Evolutionary conservation across 345 rosid genomes (phyloP), one percentile per base, ranked within the genome.

Genomic region (Hypericum androsaemum): DNA sequence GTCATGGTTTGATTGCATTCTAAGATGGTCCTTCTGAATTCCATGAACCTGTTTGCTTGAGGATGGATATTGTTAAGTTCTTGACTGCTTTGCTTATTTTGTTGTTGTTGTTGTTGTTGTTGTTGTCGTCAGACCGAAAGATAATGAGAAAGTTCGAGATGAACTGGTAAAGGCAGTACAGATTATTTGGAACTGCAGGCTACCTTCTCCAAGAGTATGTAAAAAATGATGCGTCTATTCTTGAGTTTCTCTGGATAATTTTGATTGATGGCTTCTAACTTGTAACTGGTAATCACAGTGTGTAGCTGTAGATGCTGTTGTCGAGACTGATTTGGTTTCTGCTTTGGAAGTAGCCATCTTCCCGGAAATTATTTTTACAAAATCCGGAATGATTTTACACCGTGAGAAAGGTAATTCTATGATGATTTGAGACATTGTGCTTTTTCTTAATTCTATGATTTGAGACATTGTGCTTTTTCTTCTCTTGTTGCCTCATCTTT

Each of bases 161-260:
- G 83, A 80, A 66, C 60, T 89, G 62, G 94, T 78, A 66, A 86
- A 78, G 64, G 97, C 95, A 10, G 82, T 89, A 11, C 77, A 75
- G 12, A 67, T 89, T 59, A 86, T 89, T 53, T 89, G 97, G 95
- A 80, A 79, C 61, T 86, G 94, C 79, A 71, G 86, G 53, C 79
- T 89, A 59, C 95, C 97, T 56, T 83, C 90, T 36, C 95, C 97
- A 41, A 72, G 97, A 62, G 97, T 89, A 71, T 63, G 82, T 52
- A 12, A 48, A 58, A 9, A 57, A 8, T 59, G 39, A n/a, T 47
- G 52, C 57, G 63, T 15, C 15, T 37, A 10, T 36, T 10, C 17
- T 15, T 41, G 57, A 28, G 7, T 37, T 43, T 48, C 35, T 17
- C 8, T 3, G 32, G 32, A 22, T 38, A 5, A 11, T 8, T n/a